Conservation (phyloP, 768 basidiomycete species). For the Pulveroboletus frians region DNA sequence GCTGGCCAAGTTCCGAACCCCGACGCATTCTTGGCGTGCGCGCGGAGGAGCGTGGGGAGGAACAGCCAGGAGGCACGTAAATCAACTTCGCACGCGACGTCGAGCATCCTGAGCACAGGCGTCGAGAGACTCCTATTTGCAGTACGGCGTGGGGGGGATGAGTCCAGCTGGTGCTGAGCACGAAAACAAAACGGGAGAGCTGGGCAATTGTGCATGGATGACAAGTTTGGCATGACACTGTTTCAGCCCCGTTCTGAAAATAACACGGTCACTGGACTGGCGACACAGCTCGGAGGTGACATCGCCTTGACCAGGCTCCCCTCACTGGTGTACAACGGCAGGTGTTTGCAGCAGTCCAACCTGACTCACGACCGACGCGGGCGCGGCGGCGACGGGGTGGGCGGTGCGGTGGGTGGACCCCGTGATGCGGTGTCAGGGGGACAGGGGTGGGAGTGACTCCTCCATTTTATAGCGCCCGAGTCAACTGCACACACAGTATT, state of each 20-base stretch:
- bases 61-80: no score
- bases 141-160: not conserved
- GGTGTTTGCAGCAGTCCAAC: not conserved
- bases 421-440: conserved; percentile 22
- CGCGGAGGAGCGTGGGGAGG: no score
- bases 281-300: not conserved
- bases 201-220: conserved; percentile 1
- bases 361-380: not conserved
- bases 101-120: not conserved
- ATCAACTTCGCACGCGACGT: no score
- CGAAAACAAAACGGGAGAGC: not conserved
- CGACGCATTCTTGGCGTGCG: no score
- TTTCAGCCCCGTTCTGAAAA: not conserved
- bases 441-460: conserved; percentile 29
- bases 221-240: conserved; percentile 2
- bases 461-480: conserved; percentile 30
- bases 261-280: not conserved
- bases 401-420: conserved; percentile 20
- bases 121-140: not conserved
- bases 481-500: conserved; percentile 22
- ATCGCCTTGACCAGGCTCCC: not conserved
- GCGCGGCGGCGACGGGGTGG: not conserved
- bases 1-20: no score
- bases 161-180: no score
- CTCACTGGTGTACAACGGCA: not conserved